phyloP scores from a whole-genome alignment of 1,284 basidiomycete species.

The Microbotryum lychnidis-dioicae region DNA sequence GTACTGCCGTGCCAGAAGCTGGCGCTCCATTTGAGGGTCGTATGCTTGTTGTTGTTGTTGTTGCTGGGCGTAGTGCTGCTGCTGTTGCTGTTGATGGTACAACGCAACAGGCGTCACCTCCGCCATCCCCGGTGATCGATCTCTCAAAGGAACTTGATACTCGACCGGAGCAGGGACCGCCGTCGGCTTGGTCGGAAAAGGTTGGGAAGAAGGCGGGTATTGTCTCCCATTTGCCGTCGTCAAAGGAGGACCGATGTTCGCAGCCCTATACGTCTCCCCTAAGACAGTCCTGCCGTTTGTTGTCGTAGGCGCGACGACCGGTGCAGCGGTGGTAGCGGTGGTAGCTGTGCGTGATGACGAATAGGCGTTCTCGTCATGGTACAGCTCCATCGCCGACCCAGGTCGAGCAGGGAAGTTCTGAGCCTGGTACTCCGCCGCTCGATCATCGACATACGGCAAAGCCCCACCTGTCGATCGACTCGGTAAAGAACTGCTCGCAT shows the following conservation, averaged over 20 bases:
- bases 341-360: not conserved
- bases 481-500: no score
- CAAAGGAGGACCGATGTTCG: slow-evolving; percentile 9
- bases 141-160: slow-evolving; percentile 21
- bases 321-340: not conserved
- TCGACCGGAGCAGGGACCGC: not conserved
- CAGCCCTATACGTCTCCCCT: slow-evolving; percentile 12
- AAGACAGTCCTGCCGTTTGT: slow-evolving; percentile 9
- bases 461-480: no score
- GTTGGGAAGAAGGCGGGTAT: no score
- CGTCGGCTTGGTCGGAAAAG: not conserved
- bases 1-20: not conserved
- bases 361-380: slow-evolving; percentile 23
- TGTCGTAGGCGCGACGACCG: not conserved
- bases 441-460: not conserved
- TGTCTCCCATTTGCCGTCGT: slow-evolving; percentile 4
- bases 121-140: slow-evolving; percentile 24
- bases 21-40: not conserved
- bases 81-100: slow-evolving; percentile 19
- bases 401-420: not conserved
- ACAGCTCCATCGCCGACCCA: slow-evolving; percentile 4
- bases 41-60: slow-evolving; percentile 16
- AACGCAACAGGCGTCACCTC: slow-evolving; percentile 24
- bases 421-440: not conserved
- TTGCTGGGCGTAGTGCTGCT: slow-evolving; percentile 10